Evolutionary conservation across 225 moss, liverwort and hornwort genomes (phyloP).

Genomic region (Sphagnum contortum): DNA sequence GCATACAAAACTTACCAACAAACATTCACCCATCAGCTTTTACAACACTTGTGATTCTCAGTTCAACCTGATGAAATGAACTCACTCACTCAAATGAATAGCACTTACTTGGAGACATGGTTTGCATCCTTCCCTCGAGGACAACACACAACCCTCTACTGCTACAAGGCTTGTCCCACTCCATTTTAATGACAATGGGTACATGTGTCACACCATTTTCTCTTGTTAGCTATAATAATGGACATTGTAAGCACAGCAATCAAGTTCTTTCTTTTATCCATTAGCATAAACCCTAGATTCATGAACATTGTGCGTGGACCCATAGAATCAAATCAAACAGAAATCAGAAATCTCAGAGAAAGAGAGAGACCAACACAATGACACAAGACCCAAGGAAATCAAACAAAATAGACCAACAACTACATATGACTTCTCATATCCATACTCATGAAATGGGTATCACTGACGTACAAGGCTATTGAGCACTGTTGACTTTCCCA

Average conservation of each 20-base stretch:
- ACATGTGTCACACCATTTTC: slow-evolving; percentile 59
- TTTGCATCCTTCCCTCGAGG: slow-evolving; percentile 35
- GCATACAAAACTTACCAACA: too few relatives aligned
- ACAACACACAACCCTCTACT: slow-evolving; percentile 27
- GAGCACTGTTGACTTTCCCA: slow-evolving; percentile 48
- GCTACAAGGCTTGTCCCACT: slow-evolving; percentile 21
- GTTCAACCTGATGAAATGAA: not conserved
- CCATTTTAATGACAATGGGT: slow-evolving; percentile 41
- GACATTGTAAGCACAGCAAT: too few relatives aligned
- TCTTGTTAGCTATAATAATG: slow-evolving; percentile 34
- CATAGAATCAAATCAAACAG: too few relatives aligned
- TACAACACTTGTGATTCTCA: not conserved
- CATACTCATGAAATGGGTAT: not conserved
- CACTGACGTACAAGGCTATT: slow-evolving; percentile 43
- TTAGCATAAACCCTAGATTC: too few relatives aligned
- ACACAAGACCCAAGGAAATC: slow-evolving; percentile 16
- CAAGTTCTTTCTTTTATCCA: too few relatives aligned
- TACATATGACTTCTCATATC: too few relatives aligned
- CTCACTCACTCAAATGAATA: not conserved
- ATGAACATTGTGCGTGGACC: too few relatives aligned
- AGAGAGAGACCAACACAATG: too few relatives aligned
- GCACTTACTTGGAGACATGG: slow-evolving; percentile 43
- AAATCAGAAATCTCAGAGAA: too few relatives aligned
- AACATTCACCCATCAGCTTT: not conserved
- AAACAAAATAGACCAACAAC: too few relatives aligned